These are phyloP conservation scores for Xerocomus spinulosus DNA, from an alignment of 768 basidiomycete genomes.

Conservation along the genomic window DNA sequence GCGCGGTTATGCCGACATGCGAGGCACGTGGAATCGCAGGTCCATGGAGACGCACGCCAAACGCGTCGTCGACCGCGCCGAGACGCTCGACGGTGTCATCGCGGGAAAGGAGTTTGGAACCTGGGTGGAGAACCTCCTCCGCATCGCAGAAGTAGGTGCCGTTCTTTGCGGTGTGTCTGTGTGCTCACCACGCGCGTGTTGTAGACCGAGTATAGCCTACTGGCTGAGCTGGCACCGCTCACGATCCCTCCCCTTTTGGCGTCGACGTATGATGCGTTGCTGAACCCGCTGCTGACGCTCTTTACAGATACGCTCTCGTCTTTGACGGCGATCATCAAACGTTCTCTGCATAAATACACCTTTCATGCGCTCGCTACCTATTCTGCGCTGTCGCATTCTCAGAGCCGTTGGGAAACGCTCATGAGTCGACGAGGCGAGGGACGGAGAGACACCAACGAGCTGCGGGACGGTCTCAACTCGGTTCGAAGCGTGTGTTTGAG, in stretches of 20 bases:
- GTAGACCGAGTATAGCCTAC: slow-evolving; percentile 65
- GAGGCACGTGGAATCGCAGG: slow-evolving; percentile 72
- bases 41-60: slow-evolving; percentile 70
- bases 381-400: slow-evolving; percentile 50
- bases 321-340: slow-evolving; percentile 64
- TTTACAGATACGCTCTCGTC: slow-evolving; percentile 64
- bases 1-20: slow-evolving; percentile 81
- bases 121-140: slow-evolving; percentile 64
- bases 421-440: slow-evolving; percentile 48
- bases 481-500: slow-evolving; percentile 68
- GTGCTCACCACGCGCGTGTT: background rate
- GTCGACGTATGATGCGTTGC: slow-evolving; percentile 56
- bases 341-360: slow-evolving; percentile 69
- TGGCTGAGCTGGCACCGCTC: slow-evolving; percentile 61
- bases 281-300: slow-evolving; percentile 59
- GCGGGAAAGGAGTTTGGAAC: slow-evolving; percentile 68
- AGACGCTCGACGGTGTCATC: slow-evolving; percentile 58
- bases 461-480: slow-evolving; percentile 63
- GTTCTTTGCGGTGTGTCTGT: slow-evolving; percentile 10
- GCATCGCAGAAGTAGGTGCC: slow-evolving; percentile 56
- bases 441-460: slow-evolving; percentile 54
- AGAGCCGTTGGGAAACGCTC: slow-evolving; percentile 64
- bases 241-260: slow-evolving; percentile 45
- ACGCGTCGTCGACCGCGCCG: slow-evolving; percentile 64
- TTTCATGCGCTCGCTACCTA: slow-evolving; percentile 77